phyloP scores from a whole-genome alignment of 495 filamentous ascomycete species.

The Tuber indicum region DNA sequence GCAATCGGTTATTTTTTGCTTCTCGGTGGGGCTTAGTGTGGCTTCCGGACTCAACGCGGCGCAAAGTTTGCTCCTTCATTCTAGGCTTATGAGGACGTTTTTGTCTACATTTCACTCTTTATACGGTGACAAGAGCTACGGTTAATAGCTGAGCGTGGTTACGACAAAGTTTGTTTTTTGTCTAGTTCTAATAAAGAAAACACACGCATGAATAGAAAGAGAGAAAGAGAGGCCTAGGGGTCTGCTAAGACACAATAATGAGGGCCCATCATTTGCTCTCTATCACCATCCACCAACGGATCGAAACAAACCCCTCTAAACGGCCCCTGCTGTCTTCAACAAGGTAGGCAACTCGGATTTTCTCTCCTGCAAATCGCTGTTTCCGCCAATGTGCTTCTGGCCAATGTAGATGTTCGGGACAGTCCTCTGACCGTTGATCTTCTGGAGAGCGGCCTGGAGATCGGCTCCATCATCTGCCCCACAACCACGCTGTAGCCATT shows the following conservation, averaged over 20 bases:
- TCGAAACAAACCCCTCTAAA: conserved; percentile 44
- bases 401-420: conserved; percentile 95
- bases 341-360: conserved; percentile 53
- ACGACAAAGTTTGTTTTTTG: not conserved
- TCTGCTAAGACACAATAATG: not conserved
- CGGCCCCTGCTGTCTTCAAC: conserved; percentile 61
- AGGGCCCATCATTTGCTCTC: not conserved
- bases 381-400: conserved; percentile 87
- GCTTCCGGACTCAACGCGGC: not conserved
- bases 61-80: not conserved
- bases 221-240: not conserved
- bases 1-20: not conserved
- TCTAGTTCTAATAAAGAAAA: not conserved
- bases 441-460: conserved; percentile 73
- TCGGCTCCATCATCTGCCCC: conserved; percentile 64
- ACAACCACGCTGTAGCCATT: not conserved
- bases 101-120: not conserved
- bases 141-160: not conserved
- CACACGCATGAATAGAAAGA: not conserved
- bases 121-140: not conserved
- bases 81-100: not conserved
- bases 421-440: conserved; percentile 73
- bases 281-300: not conserved
- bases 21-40: not conserved
- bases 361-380: conserved; percentile 78